These are phyloP conservation scores for Caryopteris hybrid DNA, from an alignment of 305 asterid genomes.

Conservation along the genomic window DNA sequence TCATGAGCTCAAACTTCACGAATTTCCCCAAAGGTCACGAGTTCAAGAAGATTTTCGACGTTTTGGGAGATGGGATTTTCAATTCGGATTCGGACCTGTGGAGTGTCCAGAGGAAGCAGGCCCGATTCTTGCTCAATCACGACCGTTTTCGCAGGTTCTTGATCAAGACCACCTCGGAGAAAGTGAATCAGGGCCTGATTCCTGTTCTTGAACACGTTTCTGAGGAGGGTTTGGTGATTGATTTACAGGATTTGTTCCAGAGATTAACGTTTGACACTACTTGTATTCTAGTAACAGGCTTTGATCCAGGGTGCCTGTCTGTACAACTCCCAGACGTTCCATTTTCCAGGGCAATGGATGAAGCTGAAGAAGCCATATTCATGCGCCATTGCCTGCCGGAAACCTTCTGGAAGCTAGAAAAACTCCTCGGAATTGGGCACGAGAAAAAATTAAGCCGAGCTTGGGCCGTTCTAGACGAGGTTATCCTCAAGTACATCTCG, in stretches of 20 bases:
- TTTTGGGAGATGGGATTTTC: constrained; percentile 44
- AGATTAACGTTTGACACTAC: constrained; percentile 41
- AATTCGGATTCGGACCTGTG: constrained; percentile 35
- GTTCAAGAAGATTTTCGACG: constrained; percentile 43
- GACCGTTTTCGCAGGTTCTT: constrained; percentile 30
- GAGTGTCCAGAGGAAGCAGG: constrained; percentile 35
- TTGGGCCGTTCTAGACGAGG: constrained; percentile 24
- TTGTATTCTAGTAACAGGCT: constrained; percentile 37
- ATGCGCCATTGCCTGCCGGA: constrained; percentile 45
- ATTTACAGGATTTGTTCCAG: constrained; percentile 45
- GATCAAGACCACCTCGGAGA: constrained; percentile 28
- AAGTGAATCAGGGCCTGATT: constrained; percentile 29
- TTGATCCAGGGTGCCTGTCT: constrained; percentile 43
- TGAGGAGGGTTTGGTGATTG: constrained; percentile 9
- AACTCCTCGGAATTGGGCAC: constrained; percentile 32
- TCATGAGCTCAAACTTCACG: constrained; percentile 39
- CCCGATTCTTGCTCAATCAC: constrained; percentile 33
- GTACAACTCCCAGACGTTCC: constrained; percentile 33
- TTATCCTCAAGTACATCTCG: constrained; percentile 31
- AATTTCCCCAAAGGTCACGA: constrained; percentile 39
- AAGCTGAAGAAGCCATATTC: constrained; percentile 39
- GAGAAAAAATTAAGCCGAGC: constrained; percentile 31
- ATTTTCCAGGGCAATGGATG: constrained; percentile 45
- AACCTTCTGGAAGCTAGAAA: constrained; percentile 31
- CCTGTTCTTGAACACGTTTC: constrained; percentile 37